These are phyloP conservation scores for Serendipita sp. DNA, from an alignment of 768 basidiomycete species.

Conservation along the genomic window DNA sequence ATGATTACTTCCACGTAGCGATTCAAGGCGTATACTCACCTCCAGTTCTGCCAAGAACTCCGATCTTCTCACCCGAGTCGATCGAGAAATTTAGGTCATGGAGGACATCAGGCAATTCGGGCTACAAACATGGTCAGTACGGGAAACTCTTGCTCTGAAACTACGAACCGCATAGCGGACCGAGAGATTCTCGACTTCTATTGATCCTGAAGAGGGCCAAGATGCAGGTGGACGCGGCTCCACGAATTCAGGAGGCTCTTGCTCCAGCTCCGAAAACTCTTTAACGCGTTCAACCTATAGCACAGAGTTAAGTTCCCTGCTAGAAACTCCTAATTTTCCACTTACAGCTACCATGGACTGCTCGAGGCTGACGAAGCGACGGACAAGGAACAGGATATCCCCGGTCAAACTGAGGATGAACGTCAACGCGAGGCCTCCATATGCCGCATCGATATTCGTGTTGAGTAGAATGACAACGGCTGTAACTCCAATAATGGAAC, in stretches of 20 bases:
- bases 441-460: slow-evolving; percentile 58
- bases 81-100: slow-evolving; percentile 66
- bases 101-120: slow-evolving; percentile 73
- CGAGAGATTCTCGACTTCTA: slow-evolving; percentile 17
- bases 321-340: too few relatives aligned
- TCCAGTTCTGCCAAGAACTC: slow-evolving; percentile 27
- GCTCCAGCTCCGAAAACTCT: slow-evolving; percentile 67
- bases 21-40: too few relatives aligned
- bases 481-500: slow-evolving; percentile 55
- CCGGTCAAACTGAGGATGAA: slow-evolving; percentile 64
- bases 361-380: slow-evolving; percentile 74
- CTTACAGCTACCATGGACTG: slow-evolving; percentile 64
- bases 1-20: too few relatives aligned
- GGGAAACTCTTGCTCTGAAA: background rate
- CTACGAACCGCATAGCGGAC: slow-evolving; percentile 17
- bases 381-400: slow-evolving; percentile 43
- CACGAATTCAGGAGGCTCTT: slow-evolving; percentile 69
- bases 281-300: slow-evolving; percentile 61
- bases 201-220: slow-evolving; percentile 47
- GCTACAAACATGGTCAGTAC: slow-evolving; percentile 27
- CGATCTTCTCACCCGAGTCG: slow-evolving; percentile 58
- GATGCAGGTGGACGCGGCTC: slow-evolving; percentile 67
- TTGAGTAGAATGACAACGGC: slow-evolving; percentile 50
- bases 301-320: too few relatives aligned
- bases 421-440: slow-evolving; percentile 75